These are phyloP conservation scores for Metschnikowia matae DNA, from an alignment of 805 yeast genomes.

Conservation along the genomic window DNA sequence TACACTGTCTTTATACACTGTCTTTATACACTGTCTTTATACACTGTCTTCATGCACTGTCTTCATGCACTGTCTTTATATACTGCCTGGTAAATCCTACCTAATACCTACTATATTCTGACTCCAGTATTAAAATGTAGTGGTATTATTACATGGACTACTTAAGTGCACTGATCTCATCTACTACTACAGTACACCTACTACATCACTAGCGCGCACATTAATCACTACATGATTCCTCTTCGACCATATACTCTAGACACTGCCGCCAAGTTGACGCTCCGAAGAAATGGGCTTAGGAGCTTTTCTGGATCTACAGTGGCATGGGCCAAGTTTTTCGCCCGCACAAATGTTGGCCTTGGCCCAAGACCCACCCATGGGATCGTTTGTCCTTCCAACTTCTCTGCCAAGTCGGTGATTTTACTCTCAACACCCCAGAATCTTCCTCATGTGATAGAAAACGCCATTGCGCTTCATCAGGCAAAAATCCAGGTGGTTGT, in stretches of 20 bases:
- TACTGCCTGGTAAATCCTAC: too few relatives aligned
- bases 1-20: too few relatives aligned
- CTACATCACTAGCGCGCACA: background rate
- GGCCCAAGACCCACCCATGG: conserved; percentile 6
- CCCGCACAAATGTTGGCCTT: conserved; percentile 11
- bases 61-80: too few relatives aligned
- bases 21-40: too few relatives aligned
- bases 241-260: background rate
- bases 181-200: too few relatives aligned
- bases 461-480: conserved; percentile 25
- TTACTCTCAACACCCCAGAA: conserved; percentile 35
- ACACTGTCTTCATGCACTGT: too few relatives aligned
- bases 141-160: too few relatives aligned
- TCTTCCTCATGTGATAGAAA: conserved; percentile 27
- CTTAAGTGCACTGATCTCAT: too few relatives aligned
- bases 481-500: conserved; percentile 33
- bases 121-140: too few relatives aligned
- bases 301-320: background rate
- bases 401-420: conserved; percentile 28
- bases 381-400: conserved; percentile 6
- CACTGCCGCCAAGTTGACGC: background rate
- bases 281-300: background rate
- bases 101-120: too few relatives aligned
- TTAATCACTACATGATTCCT: background rate
- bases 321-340: conserved; percentile 10